phyloP scores from a whole-genome alignment of 163 green algal species.

The Coccomyxa subellipsoidea region DNA sequence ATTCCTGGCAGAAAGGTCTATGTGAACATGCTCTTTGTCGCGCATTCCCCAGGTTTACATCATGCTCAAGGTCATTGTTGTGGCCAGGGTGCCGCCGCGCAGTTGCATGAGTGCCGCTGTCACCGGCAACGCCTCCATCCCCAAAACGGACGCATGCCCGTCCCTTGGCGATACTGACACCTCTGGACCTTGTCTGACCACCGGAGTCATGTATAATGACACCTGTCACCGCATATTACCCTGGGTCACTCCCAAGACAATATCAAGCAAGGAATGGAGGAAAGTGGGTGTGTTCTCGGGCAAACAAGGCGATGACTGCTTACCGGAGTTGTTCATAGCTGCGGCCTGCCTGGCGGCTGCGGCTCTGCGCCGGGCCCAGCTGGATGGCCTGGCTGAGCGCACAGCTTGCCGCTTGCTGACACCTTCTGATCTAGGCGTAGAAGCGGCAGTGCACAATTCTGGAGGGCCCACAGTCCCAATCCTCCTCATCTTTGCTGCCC shows the following conservation, averaged over 20 bases:
- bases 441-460: neutral
- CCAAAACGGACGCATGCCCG: too few species aligned
- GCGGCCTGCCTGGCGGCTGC: neutral
- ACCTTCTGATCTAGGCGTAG: neutral
- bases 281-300: too few species aligned
- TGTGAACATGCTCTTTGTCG: too few species aligned
- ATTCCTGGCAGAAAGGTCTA: too few species aligned
- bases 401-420: neutral
- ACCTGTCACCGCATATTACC: neutral
- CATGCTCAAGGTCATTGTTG: too few species aligned
- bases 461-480: neutral
- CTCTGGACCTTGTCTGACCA: neutral
- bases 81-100: too few species aligned
- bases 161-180: neutral
- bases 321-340: neutral
- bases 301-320: neutral
- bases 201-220: neutral
- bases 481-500: neutral
- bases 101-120: too few species aligned
- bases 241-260: too few species aligned
- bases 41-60: too few species aligned
- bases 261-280: too few species aligned
- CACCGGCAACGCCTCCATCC: too few species aligned
- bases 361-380: constrained; percentile 25
- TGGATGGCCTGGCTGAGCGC: constrained; percentile 26